Percentiles rank a stretch among this genome's conserved stretches.
Conservation (phyloP, 164 flowering plant genomes). For the Cinnamomum micranthum region DNA sequence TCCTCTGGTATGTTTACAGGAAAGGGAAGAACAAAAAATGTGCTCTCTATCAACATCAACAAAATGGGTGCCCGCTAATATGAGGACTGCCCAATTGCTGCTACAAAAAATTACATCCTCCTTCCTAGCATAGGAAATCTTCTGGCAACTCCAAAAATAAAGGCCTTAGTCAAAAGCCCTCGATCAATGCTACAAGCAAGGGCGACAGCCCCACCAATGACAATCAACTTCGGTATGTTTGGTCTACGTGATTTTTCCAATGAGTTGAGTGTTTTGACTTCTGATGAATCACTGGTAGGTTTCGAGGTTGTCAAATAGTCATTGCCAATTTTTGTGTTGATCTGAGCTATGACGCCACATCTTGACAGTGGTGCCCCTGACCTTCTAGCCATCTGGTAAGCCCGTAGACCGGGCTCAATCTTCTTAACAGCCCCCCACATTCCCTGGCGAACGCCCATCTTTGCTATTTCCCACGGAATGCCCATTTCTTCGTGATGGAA, state of each 20-base stretch:
- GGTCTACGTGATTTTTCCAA: slow-evolving; percentile 35
- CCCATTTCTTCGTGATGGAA: slow-evolving; percentile 88
- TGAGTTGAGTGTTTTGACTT: slow-evolving; percentile 17
- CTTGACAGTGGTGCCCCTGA: slow-evolving; percentile 41
- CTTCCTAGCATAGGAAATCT: slow-evolving; percentile 60
- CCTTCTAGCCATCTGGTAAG: slow-evolving; percentile 50
- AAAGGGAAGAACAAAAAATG: neutral
- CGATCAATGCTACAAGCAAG: slow-evolving; percentile 76
- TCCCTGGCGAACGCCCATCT: slow-evolving; percentile 66
- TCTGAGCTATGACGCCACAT: slow-evolving; percentile 48
- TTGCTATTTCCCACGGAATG: slow-evolving; percentile 78
- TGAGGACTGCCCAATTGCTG: too few relatives aligned
- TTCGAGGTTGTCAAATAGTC: slow-evolving; percentile 46
- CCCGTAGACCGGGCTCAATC: slow-evolving; percentile 57
- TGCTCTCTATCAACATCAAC: neutral
- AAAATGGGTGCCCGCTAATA: neutral
- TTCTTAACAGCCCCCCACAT: slow-evolving; percentile 83
- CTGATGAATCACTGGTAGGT: slow-evolving; percentile 21
- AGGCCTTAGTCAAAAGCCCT: slow-evolving; percentile 79
- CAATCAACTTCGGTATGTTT: slow-evolving; percentile 55
- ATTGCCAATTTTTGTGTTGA: slow-evolving; percentile 52
- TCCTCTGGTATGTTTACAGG: neutral
- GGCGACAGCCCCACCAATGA: slow-evolving; percentile 66
- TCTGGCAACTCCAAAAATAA: slow-evolving; percentile 80
- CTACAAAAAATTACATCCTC: slow-evolving; percentile 29